These are phyloP conservation scores for Heritiera littoralis DNA, from an alignment of 345 rosid genomes.

Conservation along the genomic window DNA sequence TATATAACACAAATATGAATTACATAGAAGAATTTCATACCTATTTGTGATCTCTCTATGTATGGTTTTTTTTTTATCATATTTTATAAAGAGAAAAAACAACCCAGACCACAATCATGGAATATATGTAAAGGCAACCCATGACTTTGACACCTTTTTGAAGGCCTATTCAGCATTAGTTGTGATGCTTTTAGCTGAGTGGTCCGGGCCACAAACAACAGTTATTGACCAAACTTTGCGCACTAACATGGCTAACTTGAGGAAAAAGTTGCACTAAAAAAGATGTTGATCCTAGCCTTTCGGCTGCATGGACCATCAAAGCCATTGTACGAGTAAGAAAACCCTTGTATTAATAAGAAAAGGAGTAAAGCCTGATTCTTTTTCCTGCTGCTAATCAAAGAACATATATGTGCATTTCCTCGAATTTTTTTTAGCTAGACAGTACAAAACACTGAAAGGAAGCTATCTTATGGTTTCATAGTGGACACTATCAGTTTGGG, in stretches of 20 bases:
- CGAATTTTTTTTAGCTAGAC: not conserved
- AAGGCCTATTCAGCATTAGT: not conserved
- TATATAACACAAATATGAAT: no score
- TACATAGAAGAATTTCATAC: no score
- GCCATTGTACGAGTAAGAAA: not conserved
- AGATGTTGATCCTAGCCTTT: constrained; percentile 33
- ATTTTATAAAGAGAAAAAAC: not conserved
- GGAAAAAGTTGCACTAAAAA: constrained; percentile 25
- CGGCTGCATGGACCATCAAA: not conserved
- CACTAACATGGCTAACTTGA: constrained; percentile 17
- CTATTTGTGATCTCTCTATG: no score
- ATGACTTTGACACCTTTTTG: not conserved
- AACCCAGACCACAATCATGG: not conserved
- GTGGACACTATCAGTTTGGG: not conserved
- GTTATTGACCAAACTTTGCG: not conserved
- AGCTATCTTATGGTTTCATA: not conserved
- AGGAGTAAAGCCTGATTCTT: not conserved
- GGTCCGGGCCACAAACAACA: constrained; percentile 14
- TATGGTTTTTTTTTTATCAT: not conserved
- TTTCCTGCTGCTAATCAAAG: not conserved
- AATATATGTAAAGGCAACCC: not conserved
- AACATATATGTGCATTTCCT: not conserved
- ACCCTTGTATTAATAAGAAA: not conserved
- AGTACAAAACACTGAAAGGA: not conserved
- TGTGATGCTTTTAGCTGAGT: constrained; percentile 15